A percentile compares a stretch with the other conserved stretches of the same genome.
Conservation (phyloP, 129 eudicot genomes). For the Escallonia rubra region DNA sequence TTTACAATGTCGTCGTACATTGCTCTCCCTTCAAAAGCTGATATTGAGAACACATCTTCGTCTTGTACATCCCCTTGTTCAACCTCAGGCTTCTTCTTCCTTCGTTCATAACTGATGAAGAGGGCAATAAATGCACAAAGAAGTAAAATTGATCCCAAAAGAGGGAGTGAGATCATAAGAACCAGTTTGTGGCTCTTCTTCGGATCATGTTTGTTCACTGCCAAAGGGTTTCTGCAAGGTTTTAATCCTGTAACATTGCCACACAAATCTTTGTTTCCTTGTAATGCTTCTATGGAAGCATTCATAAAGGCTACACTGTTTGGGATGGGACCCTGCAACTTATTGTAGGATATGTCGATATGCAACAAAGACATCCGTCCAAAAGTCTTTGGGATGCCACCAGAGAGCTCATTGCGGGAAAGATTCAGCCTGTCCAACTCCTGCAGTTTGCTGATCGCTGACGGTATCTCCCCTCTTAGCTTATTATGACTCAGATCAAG, state of each 20-base stretch:
- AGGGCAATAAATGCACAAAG: conserved; percentile 1
- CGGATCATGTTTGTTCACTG: neutral
- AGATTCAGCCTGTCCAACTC: conserved; percentile 25
- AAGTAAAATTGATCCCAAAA: conserved; percentile 3
- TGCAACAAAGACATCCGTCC: conserved; percentile 16
- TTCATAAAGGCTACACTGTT: conserved; percentile 22
- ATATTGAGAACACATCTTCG: conserved; percentile 13
- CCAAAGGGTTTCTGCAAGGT: conserved; percentile 11
- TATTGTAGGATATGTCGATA: conserved; percentile 34
- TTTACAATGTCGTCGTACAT: conserved; percentile 24
- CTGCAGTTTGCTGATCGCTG: conserved; percentile 16
- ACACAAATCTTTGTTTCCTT: conserved; percentile 33
- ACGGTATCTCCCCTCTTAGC: conserved; percentile 25
- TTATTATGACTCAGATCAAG: conserved; percentile 41
- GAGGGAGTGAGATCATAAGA: conserved; percentile 4
- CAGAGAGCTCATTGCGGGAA: conserved; percentile 35
- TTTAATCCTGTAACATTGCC: conserved; percentile 33
- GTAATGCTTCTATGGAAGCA: conserved; percentile 23
- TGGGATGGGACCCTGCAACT: conserved; percentile 39
- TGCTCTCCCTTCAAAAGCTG: conserved; percentile 34
- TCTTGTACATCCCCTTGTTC: neutral
- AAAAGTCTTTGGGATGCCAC: conserved; percentile 25
- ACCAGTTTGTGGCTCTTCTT: neutral
- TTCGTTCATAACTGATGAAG: conserved; percentile 8
- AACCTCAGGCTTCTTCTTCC: neutral